These are phyloP conservation scores for Papilionanthe hybrid DNA, from an alignment of 116 monocot genomes.

Conservation along the genomic window DNA sequence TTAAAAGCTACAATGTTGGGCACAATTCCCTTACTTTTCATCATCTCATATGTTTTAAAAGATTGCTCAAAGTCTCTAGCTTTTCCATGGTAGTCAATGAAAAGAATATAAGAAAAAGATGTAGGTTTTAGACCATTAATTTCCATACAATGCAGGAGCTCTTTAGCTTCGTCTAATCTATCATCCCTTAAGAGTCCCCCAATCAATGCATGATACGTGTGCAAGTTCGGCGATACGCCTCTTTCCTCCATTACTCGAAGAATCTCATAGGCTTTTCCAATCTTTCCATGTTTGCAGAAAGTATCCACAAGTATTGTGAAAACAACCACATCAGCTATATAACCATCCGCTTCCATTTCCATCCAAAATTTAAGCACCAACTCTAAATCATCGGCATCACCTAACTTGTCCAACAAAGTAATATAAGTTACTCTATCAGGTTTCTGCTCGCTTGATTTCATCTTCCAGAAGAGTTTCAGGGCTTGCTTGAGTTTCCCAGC, in stretches of 20 bases:
- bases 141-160: conserved; percentile 51
- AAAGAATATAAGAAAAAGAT: conserved; percentile 65
- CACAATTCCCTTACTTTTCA: conserved; percentile 71
- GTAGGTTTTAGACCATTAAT: conserved; percentile 43
- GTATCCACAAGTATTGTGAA: conserved; percentile 62
- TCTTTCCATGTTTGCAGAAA: conserved; percentile 64
- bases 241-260: conserved; percentile 54
- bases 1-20: conserved; percentile 83
- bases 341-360: conserved; percentile 79
- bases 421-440: conserved; percentile 82
- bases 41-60: conserved; percentile 48
- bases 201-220: conserved; percentile 73
- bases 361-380: conserved; percentile 60
- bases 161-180: conserved; percentile 48
- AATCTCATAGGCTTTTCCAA: conserved; percentile 61
- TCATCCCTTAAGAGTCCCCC: conserved; percentile 57
- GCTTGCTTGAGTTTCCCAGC: conserved; percentile 53
- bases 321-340: conserved; percentile 62
- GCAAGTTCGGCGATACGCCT: conserved; percentile 54
- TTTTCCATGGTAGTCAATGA: conserved; percentile 89
- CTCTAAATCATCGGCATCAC: conserved; percentile 60
- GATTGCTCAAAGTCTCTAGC: conserved; percentile 51
- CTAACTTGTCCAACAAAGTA: conserved; percentile 77
- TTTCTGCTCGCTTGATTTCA: conserved; percentile 69
- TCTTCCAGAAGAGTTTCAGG: conserved; percentile 63